These are phyloP conservation scores for Pseudogymnoascus sp. DNA, from an alignment of 2,329 filamentous ascomycete species.

Conservation along the genomic window DNA sequence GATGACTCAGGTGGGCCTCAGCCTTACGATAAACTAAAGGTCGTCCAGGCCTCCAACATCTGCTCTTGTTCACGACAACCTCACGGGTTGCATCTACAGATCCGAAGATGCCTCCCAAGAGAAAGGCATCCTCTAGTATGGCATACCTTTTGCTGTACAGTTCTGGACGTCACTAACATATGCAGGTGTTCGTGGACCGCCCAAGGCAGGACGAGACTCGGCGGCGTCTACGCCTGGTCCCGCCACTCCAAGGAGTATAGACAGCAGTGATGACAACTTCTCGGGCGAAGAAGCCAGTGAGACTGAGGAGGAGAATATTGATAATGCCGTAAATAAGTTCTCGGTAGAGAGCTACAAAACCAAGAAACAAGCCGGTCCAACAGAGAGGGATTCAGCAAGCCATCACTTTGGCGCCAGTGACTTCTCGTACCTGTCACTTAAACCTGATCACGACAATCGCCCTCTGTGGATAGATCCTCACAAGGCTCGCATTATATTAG, in stretches of 20 bases:
- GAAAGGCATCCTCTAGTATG: slow-evolving; percentile 55
- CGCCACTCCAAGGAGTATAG: slow-evolving; percentile 51
- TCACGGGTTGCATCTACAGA: slow-evolving; percentile 10
- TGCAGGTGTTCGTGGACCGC: slow-evolving; percentile 38
- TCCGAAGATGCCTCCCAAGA: slow-evolving; percentile 59
- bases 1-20: slow-evolving; percentile 8
- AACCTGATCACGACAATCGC: slow-evolving; percentile 80
- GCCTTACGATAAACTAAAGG: slow-evolving; percentile 1
- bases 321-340: slow-evolving; percentile 54
- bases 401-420: slow-evolving; percentile 38
- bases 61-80: slow-evolving; percentile 4
- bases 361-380: slow-evolving; percentile 13
- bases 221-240: slow-evolving; percentile 53
- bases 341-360: slow-evolving; percentile 31
- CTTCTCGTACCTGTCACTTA: slow-evolving; percentile 74
- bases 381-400: slow-evolving; percentile 27
- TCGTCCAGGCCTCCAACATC: background rate
- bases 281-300: slow-evolving; percentile 45
- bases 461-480: slow-evolving; percentile 90
- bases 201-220: slow-evolving; percentile 51
- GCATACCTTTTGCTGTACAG: slow-evolving; percentile 23
- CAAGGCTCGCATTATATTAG: slow-evolving; percentile 80
- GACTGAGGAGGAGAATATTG: slow-evolving; percentile 44
- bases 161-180: slow-evolving; percentile 29
- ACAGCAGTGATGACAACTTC: slow-evolving; percentile 43